phyloP scores from a whole-genome alignment of 148 eudicot genomes.

The Cornus controversa region DNA sequence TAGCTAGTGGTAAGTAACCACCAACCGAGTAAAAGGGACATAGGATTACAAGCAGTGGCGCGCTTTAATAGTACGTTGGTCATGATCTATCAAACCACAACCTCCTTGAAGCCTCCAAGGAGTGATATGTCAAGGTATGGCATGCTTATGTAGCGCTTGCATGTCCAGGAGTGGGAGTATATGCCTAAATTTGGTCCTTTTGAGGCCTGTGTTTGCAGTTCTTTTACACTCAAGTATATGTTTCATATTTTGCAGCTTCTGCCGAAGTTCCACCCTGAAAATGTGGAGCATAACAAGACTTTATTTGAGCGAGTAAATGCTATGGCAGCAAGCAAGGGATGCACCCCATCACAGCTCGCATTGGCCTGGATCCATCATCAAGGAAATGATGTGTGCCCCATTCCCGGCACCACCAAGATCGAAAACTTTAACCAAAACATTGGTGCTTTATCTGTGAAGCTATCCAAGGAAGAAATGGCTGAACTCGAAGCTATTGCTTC shows the following conservation, averaged over 20 bases:
- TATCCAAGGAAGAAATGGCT: background rate
- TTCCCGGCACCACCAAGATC: conserved; percentile 2
- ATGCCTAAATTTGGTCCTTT: too few species aligned
- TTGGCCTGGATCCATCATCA: conserved; percentile 2
- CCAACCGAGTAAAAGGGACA: too few species aligned
- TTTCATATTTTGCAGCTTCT: background rate
- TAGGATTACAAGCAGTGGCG: too few species aligned
- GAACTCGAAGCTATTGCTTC: background rate
- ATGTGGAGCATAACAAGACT: background rate
- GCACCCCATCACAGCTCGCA: conserved; percentile 1
- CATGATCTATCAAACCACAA: too few species aligned
- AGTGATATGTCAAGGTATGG: too few species aligned
- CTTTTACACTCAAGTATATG: too few species aligned
- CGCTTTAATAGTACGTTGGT: too few species aligned
- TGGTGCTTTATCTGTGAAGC: background rate
- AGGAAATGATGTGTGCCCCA: background rate
- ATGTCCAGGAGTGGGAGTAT: too few species aligned
- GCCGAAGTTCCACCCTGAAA: background rate
- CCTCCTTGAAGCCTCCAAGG: too few species aligned
- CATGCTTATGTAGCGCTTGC: too few species aligned
- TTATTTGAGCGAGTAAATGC: background rate
- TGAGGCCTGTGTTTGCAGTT: too few species aligned
- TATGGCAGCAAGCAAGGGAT: background rate
- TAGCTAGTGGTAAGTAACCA: too few species aligned
- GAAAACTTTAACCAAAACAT: background rate